Evolutionary conservation across 257 asterid species (phyloP), one percentile per base, ranked within the genome.

Genomic region (Linaria vulgaris): DNA sequence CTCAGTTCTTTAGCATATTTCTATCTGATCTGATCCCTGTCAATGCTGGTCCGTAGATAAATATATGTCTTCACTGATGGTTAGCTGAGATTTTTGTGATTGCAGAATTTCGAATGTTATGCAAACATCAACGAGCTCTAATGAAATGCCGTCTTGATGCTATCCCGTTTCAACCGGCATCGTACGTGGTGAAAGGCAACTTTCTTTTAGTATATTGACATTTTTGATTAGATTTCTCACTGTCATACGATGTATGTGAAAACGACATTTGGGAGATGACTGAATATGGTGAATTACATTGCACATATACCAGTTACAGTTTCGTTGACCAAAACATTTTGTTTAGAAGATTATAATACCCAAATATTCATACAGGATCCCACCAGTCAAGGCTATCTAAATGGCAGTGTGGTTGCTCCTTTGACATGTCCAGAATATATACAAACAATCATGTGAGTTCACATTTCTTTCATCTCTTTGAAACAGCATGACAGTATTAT

Each of bases 31-130:
- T 1, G 46, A 9, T 59, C 64, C 59, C 1, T 11, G 39, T 22
- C 49, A 60, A 1, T 46, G 22, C 22, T 45, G 30, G 19, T 43
- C 37, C 15, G 0, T 10, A 3, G 31, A 23, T 44, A 16, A 9
- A 5, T 10, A 31, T 38, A 30, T 53, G n/a, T 62, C 45, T 34
- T 66, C 22, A 38, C 15, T 25, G 16, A 24, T 66, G 53, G 38
- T 54, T 51, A 52, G 59, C 15, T 12, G 23, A 11, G 14, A 58
- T 70, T 48, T 67, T 14, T 67, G 45, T 69, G 54, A 66, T 41
- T 64, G 76, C 83, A 87, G 96, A 72, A 79, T 87, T 37, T 73
- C 81, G 41, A 62, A 62, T 51, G 71, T 71, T 74, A 69, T 74
- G 76, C 83, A 52, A 64, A 59, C 66, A 56, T 72, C 68, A 66